These are phyloP conservation scores for Russula virescens DNA, from an alignment of 768 basidiomycete species.

Conservation along the genomic window DNA sequence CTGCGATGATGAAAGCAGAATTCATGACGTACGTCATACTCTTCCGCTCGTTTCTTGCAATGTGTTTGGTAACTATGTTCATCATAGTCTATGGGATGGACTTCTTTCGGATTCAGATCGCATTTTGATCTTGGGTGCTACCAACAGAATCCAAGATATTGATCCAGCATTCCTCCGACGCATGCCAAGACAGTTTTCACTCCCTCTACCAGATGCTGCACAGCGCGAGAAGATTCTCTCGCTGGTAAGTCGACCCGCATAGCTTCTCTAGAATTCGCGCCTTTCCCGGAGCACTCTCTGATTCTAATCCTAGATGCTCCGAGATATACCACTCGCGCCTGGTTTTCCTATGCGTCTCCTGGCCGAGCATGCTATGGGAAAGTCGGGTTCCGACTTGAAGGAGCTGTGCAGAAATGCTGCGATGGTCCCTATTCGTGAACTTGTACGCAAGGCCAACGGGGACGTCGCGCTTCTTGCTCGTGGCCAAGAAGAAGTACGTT, in stretches of 20 bases:
- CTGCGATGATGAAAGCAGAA: slow-evolving; percentile 97
- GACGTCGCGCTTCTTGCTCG: slow-evolving; percentile 45
- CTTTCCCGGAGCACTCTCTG: background rate
- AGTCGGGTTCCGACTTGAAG: slow-evolving; percentile 86
- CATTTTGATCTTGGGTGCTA: slow-evolving; percentile 90
- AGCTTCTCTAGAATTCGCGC: background rate
- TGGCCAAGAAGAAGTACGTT: slow-evolving; percentile 41
- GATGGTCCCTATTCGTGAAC: slow-evolving; percentile 87
- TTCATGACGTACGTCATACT: slow-evolving; percentile 80
- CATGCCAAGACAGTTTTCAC: slow-evolving; percentile 96
- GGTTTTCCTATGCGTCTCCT: slow-evolving; percentile 57
- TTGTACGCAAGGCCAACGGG: slow-evolving; percentile 51
- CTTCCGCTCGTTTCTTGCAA: slow-evolving; percentile 6
- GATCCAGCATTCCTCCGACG: slow-evolving; percentile 82
- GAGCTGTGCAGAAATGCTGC: slow-evolving; percentile 92
- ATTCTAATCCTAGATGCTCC: slow-evolving; percentile 63
- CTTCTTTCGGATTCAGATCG: slow-evolving; percentile 73
- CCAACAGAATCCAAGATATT: slow-evolving; percentile 91
- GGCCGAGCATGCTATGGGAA: slow-evolving; percentile 62
- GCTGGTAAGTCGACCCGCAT: slow-evolving; percentile 44
- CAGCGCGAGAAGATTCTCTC: slow-evolving; percentile 82
- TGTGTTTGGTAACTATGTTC: background rate
- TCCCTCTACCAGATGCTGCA: slow-evolving; percentile 68
- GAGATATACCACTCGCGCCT: slow-evolving; percentile 61
- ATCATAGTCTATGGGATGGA: slow-evolving; percentile 86